These are phyloP conservation scores for Microcos paniculata DNA, from an alignment of 345 rosid species.

Conservation along the genomic window DNA sequence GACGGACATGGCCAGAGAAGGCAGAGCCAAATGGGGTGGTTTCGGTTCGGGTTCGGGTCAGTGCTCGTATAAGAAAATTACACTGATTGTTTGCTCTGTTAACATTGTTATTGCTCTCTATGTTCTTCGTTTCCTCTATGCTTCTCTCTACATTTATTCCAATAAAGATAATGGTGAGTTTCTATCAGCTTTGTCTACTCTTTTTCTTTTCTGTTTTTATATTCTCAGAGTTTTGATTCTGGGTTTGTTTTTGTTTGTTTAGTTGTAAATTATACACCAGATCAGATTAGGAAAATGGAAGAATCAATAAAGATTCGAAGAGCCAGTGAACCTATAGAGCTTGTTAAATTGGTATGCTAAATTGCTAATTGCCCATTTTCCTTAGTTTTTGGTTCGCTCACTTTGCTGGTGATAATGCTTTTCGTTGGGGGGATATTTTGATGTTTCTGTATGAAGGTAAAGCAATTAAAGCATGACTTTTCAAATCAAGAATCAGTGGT, in stretches of 20 bases:
- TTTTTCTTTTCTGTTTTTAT: neutral
- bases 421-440: neutral
- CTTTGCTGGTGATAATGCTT: neutral
- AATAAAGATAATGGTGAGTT: conserved; percentile 39
- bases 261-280: conserved; percentile 74
- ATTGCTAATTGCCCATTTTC: conserved; percentile 4
- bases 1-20: conserved; percentile 9
- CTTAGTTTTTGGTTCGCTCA: no score
- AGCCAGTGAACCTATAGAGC: conserved; percentile 58
- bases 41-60: conserved; percentile 39
- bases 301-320: conserved; percentile 85
- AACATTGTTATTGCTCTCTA: conserved; percentile 92
- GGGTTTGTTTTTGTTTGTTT: conserved; percentile 4
- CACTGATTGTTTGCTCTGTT: conserved; percentile 75
- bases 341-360: conserved; percentile 57
- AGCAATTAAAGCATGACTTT: conserved; percentile 51
- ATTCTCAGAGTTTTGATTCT: neutral
- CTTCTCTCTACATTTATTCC: conserved; percentile 71
- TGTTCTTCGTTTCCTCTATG: conserved; percentile 82
- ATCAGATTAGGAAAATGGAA: conserved; percentile 88
- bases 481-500: conserved; percentile 29
- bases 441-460: conserved; percentile 44
- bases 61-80: conserved; percentile 69
- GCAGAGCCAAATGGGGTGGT: conserved; percentile 4
- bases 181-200: neutral